Base-by-base conservation (phyloP, 228 moss, liverwort and hornwort species). In the Sphagnum fallax region DNA sequence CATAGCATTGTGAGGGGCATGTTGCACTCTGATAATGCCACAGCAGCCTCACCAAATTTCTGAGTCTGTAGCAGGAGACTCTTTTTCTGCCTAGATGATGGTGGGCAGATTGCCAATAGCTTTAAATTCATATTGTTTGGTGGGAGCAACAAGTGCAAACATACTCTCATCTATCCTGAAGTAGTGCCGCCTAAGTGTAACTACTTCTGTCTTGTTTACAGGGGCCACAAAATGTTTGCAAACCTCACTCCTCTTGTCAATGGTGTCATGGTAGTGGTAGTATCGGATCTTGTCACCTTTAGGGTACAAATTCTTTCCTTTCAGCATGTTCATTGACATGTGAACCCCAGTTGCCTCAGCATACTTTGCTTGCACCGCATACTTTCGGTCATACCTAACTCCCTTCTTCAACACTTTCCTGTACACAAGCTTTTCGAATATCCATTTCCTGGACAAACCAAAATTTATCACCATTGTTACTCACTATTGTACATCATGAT, bases 311-410 rank as follows among this genome's bases (percentile, higher is more conserved):
- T 83, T 84, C 69, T 77, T 75, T 52, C 87, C 87, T 65, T 16
- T 65, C 11, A 67, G 67, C 79, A 83, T 81, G 75, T 87, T 79
- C 87, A 83, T 84, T 10, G 86, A 87, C 87, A 83, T 84, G 71
- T 87, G 87, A 52, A 87, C 84, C 16, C 87, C 87, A 3, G 83
- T 87, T 52, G 84, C 87, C 57, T 81, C 64, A 16, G 87, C 84
- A 6, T 81, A 51, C 14, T 76, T 63, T 9, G 79, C 81, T 79
- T 87, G 75, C 69, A 87, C 50, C 6, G 52, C 73, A 47, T 64
- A 87, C 64, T 87, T 87, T 52, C 83, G 79, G 69, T 87, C 87
- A 69, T 77, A 79, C 47, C 75, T 76, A 47, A 81, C 59, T 4
- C 81, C 79, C 18, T 65, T 62, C 69, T 50, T 77, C 73, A 81